These are phyloP conservation scores for Quercus phellos DNA, from an alignment of 331 rosid genomes.

Conservation along the genomic window DNA sequence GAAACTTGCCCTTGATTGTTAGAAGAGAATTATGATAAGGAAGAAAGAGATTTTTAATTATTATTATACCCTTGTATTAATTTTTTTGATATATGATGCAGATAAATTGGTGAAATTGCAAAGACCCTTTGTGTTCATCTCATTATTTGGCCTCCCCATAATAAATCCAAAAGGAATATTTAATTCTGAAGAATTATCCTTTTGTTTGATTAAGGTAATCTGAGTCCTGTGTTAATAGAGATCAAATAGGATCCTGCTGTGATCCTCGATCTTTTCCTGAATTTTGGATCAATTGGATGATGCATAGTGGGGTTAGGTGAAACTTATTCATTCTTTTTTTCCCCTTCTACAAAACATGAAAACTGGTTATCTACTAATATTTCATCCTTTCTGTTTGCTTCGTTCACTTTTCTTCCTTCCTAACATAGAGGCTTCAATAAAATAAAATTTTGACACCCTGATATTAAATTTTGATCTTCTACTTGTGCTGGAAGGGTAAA, in stretches of 20 bases:
- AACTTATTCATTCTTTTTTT: not conserved
- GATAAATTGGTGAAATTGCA: not conserved
- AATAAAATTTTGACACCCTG: not conserved
- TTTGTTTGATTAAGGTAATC: too few relatives aligned
- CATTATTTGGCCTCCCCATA: not conserved
- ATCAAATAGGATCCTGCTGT: too few relatives aligned
- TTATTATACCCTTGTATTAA: too few relatives aligned
- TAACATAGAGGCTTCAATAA: not conserved
- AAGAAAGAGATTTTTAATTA: too few relatives aligned
- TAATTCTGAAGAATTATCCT: too few relatives aligned
- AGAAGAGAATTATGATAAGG: too few relatives aligned
- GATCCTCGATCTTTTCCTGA: too few relatives aligned
- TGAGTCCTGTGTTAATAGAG: too few relatives aligned
- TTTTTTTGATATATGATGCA: too few relatives aligned
- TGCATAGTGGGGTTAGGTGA: not conserved
- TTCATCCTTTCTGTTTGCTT: too few relatives aligned
- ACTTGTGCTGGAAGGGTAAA: not conserved
- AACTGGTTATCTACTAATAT: not conserved
- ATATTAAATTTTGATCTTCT: not conserved
- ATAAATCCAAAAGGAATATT: too few relatives aligned
- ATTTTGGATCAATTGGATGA: not conserved
- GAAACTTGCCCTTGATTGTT: not conserved
- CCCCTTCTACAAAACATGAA: not conserved
- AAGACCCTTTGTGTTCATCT: not conserved
- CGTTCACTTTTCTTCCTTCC: not conserved